Evolutionary conservation across 257 asterid genomes (phyloP).

Genomic region (Sherardia arvensis): DNA sequence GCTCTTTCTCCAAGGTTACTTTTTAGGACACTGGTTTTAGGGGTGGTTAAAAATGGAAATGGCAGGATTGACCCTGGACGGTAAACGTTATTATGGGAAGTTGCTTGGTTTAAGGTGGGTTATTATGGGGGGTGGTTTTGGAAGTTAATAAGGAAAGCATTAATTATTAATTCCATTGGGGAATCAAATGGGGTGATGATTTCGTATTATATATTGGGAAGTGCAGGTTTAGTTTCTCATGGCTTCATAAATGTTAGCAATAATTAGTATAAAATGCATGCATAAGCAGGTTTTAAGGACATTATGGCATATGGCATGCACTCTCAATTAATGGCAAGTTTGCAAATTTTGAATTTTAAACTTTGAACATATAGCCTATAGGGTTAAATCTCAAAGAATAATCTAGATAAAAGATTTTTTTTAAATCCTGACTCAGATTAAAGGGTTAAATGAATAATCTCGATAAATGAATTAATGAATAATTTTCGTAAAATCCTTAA

Average conservation of each 20-base stretch:
- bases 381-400: too few relatives aligned
- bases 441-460: too few relatives aligned
- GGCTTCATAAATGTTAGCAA: constrained; percentile 11
- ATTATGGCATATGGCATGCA: constrained; percentile 2
- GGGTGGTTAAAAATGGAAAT: background rate
- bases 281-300: background rate
- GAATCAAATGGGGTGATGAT: constrained; percentile 15
- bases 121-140: constrained; percentile 9
- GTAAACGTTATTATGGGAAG: background rate
- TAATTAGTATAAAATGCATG: constrained; percentile 1
- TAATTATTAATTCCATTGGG: constrained; percentile 12
- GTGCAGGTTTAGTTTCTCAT: constrained; percentile 4
- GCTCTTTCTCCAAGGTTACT: constrained; percentile 9
- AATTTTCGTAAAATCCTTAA: too few relatives aligned
- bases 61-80: constrained; percentile 4
- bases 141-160: background rate
- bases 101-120: background rate
- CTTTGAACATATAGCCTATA: too few relatives aligned
- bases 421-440: too few relatives aligned
- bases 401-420: too few relatives aligned
- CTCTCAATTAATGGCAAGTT: constrained; percentile 3
- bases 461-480: too few relatives aligned
- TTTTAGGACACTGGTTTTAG: constrained; percentile 15
- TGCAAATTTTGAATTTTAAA: too few relatives aligned
- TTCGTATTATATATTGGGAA: constrained; percentile 20